Evolutionary conservation across 2,329 filamentous ascomycete species (phyloP).

Genomic region (Boeremia exigua): DNA sequence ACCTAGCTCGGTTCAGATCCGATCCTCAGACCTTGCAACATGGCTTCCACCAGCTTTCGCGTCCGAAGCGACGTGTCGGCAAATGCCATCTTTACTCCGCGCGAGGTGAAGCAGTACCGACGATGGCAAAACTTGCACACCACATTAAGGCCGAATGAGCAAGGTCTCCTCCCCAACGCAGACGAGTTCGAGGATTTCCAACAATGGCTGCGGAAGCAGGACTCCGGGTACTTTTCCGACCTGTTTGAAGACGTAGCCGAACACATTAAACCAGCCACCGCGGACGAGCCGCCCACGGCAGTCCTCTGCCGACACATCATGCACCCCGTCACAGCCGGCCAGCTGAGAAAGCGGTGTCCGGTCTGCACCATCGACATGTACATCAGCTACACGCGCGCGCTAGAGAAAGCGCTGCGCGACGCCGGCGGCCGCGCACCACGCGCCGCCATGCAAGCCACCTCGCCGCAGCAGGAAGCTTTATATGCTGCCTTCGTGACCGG

Average conservation of each 20-base stretch:
- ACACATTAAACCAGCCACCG: conserved; percentile 19
- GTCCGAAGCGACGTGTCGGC: conserved; percentile 27
- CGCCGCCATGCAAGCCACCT: conserved; percentile 23
- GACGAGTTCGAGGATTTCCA: conserved; percentile 39
- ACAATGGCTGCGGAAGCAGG: conserved; percentile 36
- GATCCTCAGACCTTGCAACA: background rate
- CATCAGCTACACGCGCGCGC: conserved; percentile 31
- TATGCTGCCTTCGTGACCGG: conserved; percentile 33
- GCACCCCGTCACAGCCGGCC: conserved; percentile 25
- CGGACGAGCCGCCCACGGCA: conserved; percentile 21
- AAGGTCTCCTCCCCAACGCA: conserved; percentile 33
- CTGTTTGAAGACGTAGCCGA: conserved; percentile 33
- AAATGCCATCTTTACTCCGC: conserved; percentile 30
- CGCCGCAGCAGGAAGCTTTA: conserved; percentile 29
- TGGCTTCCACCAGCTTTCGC: conserved; percentile 5
- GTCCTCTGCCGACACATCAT: conserved; percentile 31
- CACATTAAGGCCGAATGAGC: conserved; percentile 23
- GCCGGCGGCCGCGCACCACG: conserved; percentile 30
- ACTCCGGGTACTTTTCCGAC: conserved; percentile 42
- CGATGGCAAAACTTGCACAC: conserved; percentile 35
- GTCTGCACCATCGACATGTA: conserved; percentile 37
- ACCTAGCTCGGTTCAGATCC: background rate
- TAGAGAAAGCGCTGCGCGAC: conserved; percentile 29
- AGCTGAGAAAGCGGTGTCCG: conserved; percentile 31
- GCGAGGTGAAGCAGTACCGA: conserved; percentile 37